Evolutionary conservation across 192 early-diverging fungal genomes (phyloP).

Genomic region (Backusella westeae): DNA sequence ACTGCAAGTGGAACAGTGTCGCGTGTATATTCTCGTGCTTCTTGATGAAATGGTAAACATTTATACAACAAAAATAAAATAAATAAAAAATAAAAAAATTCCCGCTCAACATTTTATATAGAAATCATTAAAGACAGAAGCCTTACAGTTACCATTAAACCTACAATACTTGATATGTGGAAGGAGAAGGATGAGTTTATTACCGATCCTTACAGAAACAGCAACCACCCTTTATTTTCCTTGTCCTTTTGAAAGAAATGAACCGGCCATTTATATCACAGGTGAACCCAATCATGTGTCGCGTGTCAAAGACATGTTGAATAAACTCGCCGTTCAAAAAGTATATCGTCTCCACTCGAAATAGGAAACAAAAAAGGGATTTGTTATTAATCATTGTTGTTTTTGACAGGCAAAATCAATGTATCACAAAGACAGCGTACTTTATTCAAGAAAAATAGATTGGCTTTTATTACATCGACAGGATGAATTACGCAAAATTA

Average conservation of each 20-base stretch:
- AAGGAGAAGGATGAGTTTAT: constrained; percentile 55
- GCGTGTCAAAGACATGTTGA: constrained; percentile 52
- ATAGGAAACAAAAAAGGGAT: constrained; percentile 7
- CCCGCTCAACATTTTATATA: constrained; percentile 16
- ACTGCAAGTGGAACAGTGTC: constrained; percentile 18
- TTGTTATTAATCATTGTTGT: constrained; percentile 12
- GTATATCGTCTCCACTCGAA: constrained; percentile 20
- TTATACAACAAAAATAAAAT: not conserved
- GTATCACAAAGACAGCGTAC: constrained; percentile 41
- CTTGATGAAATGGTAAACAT: constrained; percentile 49
- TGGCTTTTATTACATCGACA: constrained; percentile 70
- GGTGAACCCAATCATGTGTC: constrained; percentile 52
- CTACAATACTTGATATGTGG: constrained; percentile 74
- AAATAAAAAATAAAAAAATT: not conserved
- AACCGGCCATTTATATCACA: constrained; percentile 60
- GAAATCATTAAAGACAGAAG: constrained; percentile 43
- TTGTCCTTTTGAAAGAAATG: constrained; percentile 52
- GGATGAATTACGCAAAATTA: constrained; percentile 63
- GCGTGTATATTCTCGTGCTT: constrained; percentile 33
- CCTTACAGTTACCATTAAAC: constrained; percentile 41
- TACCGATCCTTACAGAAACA: constrained; percentile 68
- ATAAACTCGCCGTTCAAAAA: constrained; percentile 41
- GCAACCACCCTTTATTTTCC: constrained; percentile 74
- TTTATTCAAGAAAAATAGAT: constrained; percentile 68
- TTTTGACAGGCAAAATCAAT: constrained; percentile 42